Percentiles rank a stretch among this genome's conserved stretches.
phyloP scores from a whole-genome alignment of 1,139 yeast species.

The Suhomyces maxii region DNA sequence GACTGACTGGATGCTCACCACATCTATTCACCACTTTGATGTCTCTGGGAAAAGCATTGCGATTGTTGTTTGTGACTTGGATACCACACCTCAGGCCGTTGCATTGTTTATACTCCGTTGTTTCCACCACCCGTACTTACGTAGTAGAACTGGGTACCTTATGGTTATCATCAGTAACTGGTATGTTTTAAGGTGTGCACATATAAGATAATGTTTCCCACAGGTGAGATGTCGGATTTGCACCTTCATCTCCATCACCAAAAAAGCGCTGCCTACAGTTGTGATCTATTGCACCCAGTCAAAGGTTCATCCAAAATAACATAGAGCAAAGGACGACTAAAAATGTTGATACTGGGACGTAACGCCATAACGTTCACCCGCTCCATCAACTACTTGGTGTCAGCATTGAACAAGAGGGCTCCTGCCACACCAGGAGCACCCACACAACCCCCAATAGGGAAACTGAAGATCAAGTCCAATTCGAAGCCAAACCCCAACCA shows the following conservation, averaged over 20 bases:
- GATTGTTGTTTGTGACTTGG: too few relatives aligned
- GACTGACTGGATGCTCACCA: too few relatives aligned
- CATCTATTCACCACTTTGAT: too few relatives aligned
- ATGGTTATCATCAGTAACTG: constrained; percentile 4
- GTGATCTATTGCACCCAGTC: too few relatives aligned
- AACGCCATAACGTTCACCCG: neutral
- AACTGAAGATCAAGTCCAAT: neutral
- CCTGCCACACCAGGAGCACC: neutral
- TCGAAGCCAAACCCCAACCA: constrained; percentile 2
- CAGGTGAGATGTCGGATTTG: neutral
- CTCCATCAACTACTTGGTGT: constrained; percentile 17
- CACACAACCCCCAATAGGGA: neutral
- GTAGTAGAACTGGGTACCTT: constrained; percentile 4
- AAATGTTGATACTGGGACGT: too few relatives aligned
- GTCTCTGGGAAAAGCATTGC: too few relatives aligned
- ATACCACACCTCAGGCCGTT: too few relatives aligned
- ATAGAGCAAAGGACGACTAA: too few relatives aligned
- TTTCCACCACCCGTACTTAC: constrained; percentile 2
- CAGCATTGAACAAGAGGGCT: constrained; percentile 5
- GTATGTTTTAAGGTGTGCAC: constrained; percentile 1
- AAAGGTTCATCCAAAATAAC: too few relatives aligned
- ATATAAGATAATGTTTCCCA: neutral
- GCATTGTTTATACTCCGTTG: too few relatives aligned
- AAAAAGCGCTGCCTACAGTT: too few relatives aligned
- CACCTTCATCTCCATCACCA: too few relatives aligned